Conservation (phyloP, 78 protist genomes). For the Isochrysis galbana region DNA sequence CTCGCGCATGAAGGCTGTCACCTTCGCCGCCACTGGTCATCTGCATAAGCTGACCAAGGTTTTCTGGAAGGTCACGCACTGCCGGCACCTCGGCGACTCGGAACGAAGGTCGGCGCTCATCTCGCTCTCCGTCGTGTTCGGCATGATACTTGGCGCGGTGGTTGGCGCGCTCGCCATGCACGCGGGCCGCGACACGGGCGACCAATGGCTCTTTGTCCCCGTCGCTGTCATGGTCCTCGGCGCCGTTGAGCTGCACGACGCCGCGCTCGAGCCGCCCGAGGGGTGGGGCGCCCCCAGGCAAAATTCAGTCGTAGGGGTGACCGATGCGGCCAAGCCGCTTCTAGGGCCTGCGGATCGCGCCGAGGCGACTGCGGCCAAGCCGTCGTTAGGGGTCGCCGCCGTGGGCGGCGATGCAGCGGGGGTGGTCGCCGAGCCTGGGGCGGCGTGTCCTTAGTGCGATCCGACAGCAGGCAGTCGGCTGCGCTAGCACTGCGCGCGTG, state of each 20-base stretch:
- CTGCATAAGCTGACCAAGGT: neutral
- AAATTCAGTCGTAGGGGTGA: too few species aligned
- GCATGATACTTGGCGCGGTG: neutral
- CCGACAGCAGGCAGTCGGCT: too few species aligned
- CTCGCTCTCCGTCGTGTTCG: neutral
- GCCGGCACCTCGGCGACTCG: neutral
- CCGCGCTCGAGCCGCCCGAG: neutral
- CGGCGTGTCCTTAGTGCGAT: too few species aligned
- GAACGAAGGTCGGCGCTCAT: too few species aligned
- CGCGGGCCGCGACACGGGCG: neutral
- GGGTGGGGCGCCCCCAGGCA: too few species aligned
- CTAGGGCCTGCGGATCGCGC: too few species aligned
- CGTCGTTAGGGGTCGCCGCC: too few species aligned
- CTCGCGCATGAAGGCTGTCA: neutral
- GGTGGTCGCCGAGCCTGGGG: too few species aligned
- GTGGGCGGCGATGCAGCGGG: too few species aligned
- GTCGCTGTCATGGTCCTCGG: neutral
- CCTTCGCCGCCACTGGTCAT: neutral
- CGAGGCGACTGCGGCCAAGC: too few species aligned
- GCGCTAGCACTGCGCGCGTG: too few species aligned
- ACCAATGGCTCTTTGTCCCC: neutral
- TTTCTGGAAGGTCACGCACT: neutral
- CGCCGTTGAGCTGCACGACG: neutral
- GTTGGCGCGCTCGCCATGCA: neutral
- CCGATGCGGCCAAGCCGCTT: too few species aligned